phyloP scores from a whole-genome alignment of 768 basidiomycete genomes.

The Serendipita vermifera region DNA sequence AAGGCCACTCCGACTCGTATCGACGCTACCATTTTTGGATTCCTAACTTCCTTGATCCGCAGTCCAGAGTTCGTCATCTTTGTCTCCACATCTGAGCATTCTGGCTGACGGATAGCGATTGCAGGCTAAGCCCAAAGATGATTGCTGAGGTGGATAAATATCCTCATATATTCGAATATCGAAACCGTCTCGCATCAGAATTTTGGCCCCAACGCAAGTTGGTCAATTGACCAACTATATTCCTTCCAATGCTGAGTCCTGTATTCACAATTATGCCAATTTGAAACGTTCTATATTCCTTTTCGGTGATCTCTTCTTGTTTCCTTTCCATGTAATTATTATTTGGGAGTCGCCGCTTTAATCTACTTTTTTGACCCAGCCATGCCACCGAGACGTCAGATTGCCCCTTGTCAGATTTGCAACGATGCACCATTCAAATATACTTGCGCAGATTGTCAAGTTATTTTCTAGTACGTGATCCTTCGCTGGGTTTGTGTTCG shows the following conservation, averaged over 20 bases:
- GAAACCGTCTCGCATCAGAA: not conserved
- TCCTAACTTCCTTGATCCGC: not conserved
- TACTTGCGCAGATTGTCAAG: conserved; percentile 57
- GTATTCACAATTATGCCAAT: no score
- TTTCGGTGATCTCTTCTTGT: no score
- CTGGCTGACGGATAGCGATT: no score
- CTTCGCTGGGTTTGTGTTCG: conserved; percentile 5
- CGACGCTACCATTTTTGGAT: not conserved
- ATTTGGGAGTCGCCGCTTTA: no score
- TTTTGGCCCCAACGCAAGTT: not conserved
- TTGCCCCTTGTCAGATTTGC: conserved; percentile 53
- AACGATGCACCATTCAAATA: conserved; percentile 45
- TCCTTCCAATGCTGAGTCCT: no score
- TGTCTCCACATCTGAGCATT: not conserved
- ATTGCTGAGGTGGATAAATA: not conserved
- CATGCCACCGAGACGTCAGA: not conserved
- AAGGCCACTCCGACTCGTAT: not conserved
- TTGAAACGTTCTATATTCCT: no score
- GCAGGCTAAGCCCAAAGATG: not conserved
- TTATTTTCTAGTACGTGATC: conserved; percentile 49
- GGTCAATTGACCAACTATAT: not conserved
- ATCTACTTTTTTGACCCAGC: not conserved
- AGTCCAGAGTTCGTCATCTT: not conserved
- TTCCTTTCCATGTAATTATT: no score
- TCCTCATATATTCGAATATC: not conserved